Evolutionary conservation across 176 grass and related monocot species (phyloP), one percentile per base, ranked within the genome.

Genomic region (Luzula sylvatica): DNA sequence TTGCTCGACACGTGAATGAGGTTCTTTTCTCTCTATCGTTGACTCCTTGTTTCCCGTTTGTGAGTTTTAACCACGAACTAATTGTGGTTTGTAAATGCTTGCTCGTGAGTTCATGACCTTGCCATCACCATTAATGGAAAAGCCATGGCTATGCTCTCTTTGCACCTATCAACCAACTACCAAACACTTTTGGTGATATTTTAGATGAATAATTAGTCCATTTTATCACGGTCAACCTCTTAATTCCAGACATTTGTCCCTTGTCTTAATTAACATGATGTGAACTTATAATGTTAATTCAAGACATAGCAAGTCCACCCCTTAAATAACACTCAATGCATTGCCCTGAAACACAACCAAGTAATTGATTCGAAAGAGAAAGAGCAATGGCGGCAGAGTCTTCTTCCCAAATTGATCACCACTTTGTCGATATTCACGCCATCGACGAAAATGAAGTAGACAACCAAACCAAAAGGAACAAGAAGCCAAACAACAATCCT

Each of bases 311-410:
- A 29, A 63, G n/a, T 15, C 42, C 22, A 27, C 46, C 42, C n/a
- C 8, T 46, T 63, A 63, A 47, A 63, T 63, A 51, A 23, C 47
- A 20, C 44, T 17, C 30, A 44, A 28, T 30, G 24, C 58, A 63
- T 47, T 63, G 23, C 23, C 23, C 28, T 46, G 12, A 28, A 38
- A 62, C 12, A 63, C 4, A 13, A 46, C 8, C 25, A 17, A 15
- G 9, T 47, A 18, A 15, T 17, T 47, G 23, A 48, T 63, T 48
- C 24, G 46, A 47, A 47, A 35, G 30, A 20, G 7, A 45, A 15
- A 46, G 12, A 35, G 46, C 49, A 15, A 84, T 96, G 90, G 63
- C 77, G 0, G 40, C 58, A 11, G 76, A 69, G 38, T 65, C 58
- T 29, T 60, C 77, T 51, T 52, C 70, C 0, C 55, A 70, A 1